phyloP scores from a whole-genome alignment of 768 basidiomycete species.

The Phaeotremella skinneri region DNA sequence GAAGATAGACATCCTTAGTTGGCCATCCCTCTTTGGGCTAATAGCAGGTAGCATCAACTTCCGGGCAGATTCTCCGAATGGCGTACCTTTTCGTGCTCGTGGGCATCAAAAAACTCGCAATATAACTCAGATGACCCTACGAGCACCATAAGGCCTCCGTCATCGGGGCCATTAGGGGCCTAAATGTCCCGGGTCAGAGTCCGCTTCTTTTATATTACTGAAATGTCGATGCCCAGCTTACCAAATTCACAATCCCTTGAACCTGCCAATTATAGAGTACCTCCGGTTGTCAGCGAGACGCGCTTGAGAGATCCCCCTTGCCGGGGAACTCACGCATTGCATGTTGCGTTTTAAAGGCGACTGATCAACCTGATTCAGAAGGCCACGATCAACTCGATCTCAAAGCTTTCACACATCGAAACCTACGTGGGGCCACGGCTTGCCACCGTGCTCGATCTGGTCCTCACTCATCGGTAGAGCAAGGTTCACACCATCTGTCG shows the following conservation, averaged over 20 bases:
- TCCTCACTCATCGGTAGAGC: constrained; percentile 24
- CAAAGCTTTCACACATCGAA: neutral
- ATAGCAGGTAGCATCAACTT: neutral
- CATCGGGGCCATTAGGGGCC: constrained; percentile 35
- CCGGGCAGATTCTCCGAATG: neutral
- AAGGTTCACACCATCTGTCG: constrained; percentile 28
- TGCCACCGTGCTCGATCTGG: constrained; percentile 26
- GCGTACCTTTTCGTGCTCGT: constrained; percentile 22
- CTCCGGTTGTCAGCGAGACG: no score
- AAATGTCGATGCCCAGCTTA: neutral
- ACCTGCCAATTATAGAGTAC: no score
- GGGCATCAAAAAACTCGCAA: constrained; percentile 40
- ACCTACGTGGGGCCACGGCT: constrained; percentile 29
- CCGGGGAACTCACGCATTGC: no score
- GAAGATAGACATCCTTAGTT: constrained; percentile 18
- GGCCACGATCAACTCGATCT: neutral
- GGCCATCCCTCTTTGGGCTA: constrained; percentile 18
- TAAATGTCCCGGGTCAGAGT: neutral
- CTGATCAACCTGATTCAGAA: constrained; percentile 24
- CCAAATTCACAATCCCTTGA: constrained; percentile 27
- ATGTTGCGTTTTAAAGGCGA: constrained; percentile 17
- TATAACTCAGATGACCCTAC: constrained; percentile 41
- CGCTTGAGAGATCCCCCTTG: no score
- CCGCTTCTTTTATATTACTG: neutral
- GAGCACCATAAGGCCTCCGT: constrained; percentile 47